Evolutionary conservation across 2,329 filamentous ascomycete species (phyloP).

Genomic region (Xenoacremonium recifei): DNA sequence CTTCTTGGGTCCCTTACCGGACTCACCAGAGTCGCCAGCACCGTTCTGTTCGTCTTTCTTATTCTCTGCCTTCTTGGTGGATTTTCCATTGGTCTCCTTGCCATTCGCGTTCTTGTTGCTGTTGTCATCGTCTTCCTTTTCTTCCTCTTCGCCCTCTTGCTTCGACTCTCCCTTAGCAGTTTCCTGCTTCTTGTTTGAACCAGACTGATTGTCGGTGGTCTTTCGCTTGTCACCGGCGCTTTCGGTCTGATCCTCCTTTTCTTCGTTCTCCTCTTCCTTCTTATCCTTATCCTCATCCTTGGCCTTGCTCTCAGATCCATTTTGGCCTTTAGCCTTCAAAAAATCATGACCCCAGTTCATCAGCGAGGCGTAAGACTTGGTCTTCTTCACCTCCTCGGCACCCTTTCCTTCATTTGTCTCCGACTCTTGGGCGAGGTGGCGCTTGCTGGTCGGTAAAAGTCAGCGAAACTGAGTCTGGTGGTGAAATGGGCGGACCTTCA

Average conservation of each 20-base stretch:
- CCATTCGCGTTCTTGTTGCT: background rate
- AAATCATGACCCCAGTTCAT: conserved; percentile 63
- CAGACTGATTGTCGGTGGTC: conserved; percentile 17
- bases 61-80: background rate
- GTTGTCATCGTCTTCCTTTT: conserved; percentile 6
- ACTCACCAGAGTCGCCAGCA: conserved; percentile 12
- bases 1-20: conserved; percentile 33
- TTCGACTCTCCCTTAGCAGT: conserved; percentile 22
- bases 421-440: conserved; percentile 64
- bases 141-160: conserved; percentile 9
- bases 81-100: conserved; percentile 1
- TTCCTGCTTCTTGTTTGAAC: conserved; percentile 31
- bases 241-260: conserved; percentile 1
- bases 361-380: conserved; percentile 55
- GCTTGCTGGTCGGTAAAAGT: conserved; percentile 41
- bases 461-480: background rate
- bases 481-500: background rate
- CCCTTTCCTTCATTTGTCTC: conserved; percentile 54
- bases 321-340: conserved; percentile 37
- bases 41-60: conserved; percentile 10
- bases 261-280: conserved; percentile 1
- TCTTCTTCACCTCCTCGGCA: conserved; percentile 42
- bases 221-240: conserved; percentile 27
- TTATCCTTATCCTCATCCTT: conserved; percentile 9
- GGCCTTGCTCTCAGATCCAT: background rate